These are phyloP conservation scores for Trichophyton rubrum DNA, from an alignment of 2,329 filamentous ascomycete species.

Conservation along the genomic window DNA sequence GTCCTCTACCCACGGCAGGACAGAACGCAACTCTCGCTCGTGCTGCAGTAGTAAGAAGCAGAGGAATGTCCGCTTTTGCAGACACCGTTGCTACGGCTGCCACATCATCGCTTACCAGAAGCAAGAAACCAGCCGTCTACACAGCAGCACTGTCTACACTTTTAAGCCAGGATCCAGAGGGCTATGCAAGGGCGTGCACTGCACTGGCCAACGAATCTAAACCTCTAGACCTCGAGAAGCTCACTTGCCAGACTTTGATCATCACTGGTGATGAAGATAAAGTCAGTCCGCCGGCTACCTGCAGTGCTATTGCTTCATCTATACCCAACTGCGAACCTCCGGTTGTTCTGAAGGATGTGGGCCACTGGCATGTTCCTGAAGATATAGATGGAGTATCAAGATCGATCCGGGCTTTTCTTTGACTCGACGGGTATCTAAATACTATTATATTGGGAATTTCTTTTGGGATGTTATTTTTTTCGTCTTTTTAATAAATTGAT, in stretches of 20 bases:
- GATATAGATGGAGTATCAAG: conserved; percentile 20
- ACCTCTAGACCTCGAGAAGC: conserved; percentile 22
- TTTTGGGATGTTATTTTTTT: too few species aligned
- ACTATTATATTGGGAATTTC: not conserved
- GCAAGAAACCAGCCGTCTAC: conserved; percentile 29
- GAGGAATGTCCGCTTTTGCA: conserved; percentile 36
- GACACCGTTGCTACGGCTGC: conserved; percentile 28
- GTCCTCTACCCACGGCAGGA: conserved; percentile 31
- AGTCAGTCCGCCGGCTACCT: conserved; percentile 28
- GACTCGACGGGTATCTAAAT: too few species aligned
- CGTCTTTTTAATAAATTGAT: too few species aligned
- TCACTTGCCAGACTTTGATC: conserved; percentile 28
- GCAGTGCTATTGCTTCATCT: conserved; percentile 21
- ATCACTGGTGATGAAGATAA: conserved; percentile 38
- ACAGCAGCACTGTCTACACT: conserved; percentile 35
- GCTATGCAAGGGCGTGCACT: conserved; percentile 43
- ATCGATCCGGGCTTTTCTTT: conserved; percentile 1
- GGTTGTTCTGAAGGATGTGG: conserved; percentile 30
- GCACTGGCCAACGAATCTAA: conserved; percentile 35
- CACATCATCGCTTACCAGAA: conserved; percentile 28
- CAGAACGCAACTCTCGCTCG: conserved; percentile 22
- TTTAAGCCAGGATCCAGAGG: conserved; percentile 39
- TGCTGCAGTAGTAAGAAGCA: conserved; percentile 31
- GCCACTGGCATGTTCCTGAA: conserved; percentile 42
- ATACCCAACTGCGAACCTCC: conserved; percentile 18